Evolutionary conservation across 805 yeast genomes (phyloP), one percentile per base, ranked within the genome.

Genomic region (Yarrowia deformans): DNA sequence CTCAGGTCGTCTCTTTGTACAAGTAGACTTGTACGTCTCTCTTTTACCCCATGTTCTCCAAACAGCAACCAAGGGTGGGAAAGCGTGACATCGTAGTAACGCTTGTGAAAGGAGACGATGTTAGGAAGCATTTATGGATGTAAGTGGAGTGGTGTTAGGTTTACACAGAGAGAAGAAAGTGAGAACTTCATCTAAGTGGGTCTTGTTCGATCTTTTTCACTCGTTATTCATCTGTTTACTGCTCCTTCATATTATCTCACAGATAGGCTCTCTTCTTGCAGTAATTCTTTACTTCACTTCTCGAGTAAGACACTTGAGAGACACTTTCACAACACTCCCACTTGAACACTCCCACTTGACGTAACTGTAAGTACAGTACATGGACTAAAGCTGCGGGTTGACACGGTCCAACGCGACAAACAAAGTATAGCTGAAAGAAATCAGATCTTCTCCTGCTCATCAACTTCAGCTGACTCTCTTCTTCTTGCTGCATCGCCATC

Each of bases 291-390:
- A 14, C 45, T 23, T 23, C 29, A 2, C n/a, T n/a, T 16, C 18
- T 40, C 18, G 3, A n/a, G 23, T 43, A 23, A 43, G 46, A 43
- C 49, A 46, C 48, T 19, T 46, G 49, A 42, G 32, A 23, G 29
- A 23, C 29, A 23, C 29, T 23, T 23, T 2, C 34, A 19, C 49
- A 46, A 10, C 34, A 46, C 32, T 19, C 1, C 23, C 8, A 16
- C 12, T 18, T 14, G n/a, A n/a, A n/a, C 50, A 23, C 49, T 12
- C 34, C 34, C 34, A 23, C 14, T 23, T 14, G 14, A 48, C 52
- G 12, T 29, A 48, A 48, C 52, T 29, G 29, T 48, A 48, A 48
- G 52, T 48, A 46, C 32, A 46, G n/a, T 23, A 46, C 34, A 23
- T 46, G 34, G n/a, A 12, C 50, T 4, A 23, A 23, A 23, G 29